Conservation (phyloP, 2,329 filamentous ascomycete species). For the Colletotrichum sp. region DNA sequence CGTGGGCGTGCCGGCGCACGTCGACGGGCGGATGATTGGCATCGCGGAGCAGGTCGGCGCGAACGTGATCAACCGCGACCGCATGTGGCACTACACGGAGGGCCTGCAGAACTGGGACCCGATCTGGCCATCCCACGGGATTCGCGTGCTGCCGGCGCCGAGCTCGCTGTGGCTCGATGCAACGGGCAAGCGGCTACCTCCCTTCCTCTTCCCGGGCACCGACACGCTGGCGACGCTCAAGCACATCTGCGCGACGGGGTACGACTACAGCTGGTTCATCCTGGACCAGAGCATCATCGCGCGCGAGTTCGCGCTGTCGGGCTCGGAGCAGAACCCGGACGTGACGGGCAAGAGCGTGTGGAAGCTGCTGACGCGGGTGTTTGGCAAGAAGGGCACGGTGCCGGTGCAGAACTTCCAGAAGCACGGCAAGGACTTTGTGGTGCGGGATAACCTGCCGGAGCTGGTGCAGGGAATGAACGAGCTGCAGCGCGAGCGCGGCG, state of each 20-base stretch:
- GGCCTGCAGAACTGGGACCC: conserved; percentile 66
- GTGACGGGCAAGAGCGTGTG: conserved; percentile 62
- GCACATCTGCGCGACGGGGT: conserved; percentile 64
- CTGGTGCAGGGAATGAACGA: conserved; percentile 65
- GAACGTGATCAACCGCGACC: conserved; percentile 62
- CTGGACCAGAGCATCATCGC: conserved; percentile 63
- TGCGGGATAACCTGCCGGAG: conserved; percentile 59
- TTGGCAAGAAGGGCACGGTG: conserved; percentile 56
- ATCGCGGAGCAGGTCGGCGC: conserved; percentile 60
- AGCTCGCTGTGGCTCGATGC: conserved; percentile 69
- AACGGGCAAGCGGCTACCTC: conserved; percentile 61
- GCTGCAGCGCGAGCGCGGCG: conserved; percentile 49
- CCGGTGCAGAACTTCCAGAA: conserved; percentile 65
- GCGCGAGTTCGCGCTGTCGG: conserved; percentile 66
- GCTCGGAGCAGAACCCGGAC: conserved; percentile 69
- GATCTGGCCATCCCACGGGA: conserved; percentile 67
- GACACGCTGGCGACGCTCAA: conserved; percentile 64
- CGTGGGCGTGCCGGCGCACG: conserved; percentile 65
- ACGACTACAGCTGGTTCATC: conserved; percentile 70
- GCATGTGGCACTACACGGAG: conserved; percentile 73
- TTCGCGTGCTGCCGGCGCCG: conserved; percentile 64
- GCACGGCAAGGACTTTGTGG: conserved; percentile 64
- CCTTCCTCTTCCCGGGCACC: conserved; percentile 60
- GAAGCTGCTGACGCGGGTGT: conserved; percentile 54
- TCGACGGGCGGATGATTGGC: conserved; percentile 68